Base-by-base conservation (phyloP, 2,329 filamentous ascomycete species). In the Endocalyx cinctus region DNA sequence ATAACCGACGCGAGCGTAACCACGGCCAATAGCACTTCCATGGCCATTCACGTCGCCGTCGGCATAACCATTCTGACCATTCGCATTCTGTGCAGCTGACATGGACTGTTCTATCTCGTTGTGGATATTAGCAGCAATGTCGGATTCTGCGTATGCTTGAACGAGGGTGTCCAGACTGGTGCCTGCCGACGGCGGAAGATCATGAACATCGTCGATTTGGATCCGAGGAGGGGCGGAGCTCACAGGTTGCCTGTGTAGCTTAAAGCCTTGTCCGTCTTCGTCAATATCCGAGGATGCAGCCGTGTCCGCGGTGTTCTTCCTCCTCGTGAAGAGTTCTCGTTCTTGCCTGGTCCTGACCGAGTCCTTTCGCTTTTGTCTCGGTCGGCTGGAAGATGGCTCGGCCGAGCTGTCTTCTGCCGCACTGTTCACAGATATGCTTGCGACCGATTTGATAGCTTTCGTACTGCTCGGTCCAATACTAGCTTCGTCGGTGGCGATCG, bases 271-370 rank as follows among this genome's bases (percentile, higher is more conserved):
- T 18, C 55, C 45, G 35, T 72, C 69, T 35, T 74, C 69, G 13
- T 71, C 73, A 6, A 67, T 68, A 39, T 77, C 73, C 10, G 74
- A 78, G 10, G 73, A 74, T 1, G 70, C 79, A 12, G 82, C 74
- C 7, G 84, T 87, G 11, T 76, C 71, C 6, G 74, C 67, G 5
- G 70, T 61, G 31, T 73, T 74, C 62, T 79, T 84, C 59, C 86
- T 87, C 18, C 90, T 78, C 1, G 89, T 95, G 55, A 84, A 98
- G 1, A 98, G 74, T 54, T 94, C 86, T 31, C 85, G 77, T 51
- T 97, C 92, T 58, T 98, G 92, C 44, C 83, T 86, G 48, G 84
- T 71, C 47, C 82, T 85, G 39, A 98, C 73, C 1, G 90, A 97
- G 35, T 89, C 78, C 34, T 81, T 80, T 17, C 88, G 80, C 51